Conservation (phyloP, 2,329 filamentous ascomycete genomes). For the Fusarium sp. region DNA sequence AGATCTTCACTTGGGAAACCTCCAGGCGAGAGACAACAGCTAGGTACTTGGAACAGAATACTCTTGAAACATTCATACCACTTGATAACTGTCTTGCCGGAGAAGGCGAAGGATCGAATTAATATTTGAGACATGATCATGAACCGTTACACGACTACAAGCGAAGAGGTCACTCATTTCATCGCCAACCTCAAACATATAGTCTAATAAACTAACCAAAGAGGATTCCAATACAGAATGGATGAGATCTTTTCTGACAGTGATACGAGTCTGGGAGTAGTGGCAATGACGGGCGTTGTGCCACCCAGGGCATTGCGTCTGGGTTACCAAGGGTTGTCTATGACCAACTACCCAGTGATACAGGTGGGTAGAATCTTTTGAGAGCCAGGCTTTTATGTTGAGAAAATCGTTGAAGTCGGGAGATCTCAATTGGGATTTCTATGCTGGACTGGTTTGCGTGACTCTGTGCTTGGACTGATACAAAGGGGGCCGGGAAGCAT, state of each 20-base stretch:
- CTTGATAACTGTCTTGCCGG: conserved; percentile 33
- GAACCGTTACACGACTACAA: conserved; percentile 45
- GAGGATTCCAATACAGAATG: not conserved
- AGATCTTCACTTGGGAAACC: conserved; percentile 11
- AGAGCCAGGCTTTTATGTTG: not conserved
- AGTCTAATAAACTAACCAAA: conserved; percentile 23
- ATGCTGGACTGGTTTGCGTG: not conserved
- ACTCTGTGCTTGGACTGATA: not conserved
- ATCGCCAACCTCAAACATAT: conserved; percentile 40
- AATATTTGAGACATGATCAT: conserved; percentile 52
- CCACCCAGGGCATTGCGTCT: conserved; percentile 39
- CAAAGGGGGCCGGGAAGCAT: not conserved
- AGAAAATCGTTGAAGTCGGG: not conserved
- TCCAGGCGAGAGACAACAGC: conserved; percentile 4
- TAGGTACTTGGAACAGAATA: conserved; percentile 37
- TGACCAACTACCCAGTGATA: conserved; percentile 33
- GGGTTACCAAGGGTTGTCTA: conserved; percentile 37
- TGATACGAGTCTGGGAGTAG: conserved; percentile 50
- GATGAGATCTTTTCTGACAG: conserved; percentile 53
- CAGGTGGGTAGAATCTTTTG: conserved; percentile 13
- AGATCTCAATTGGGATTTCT: not conserved
- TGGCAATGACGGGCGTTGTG: conserved; percentile 57
- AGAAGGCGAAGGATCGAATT: conserved; percentile 46
- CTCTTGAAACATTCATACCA: conserved; percentile 46
- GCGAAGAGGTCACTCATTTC: conserved; percentile 36